Conservation (phyloP, 139 green algal genomes). For the Picochlorum sp. region DNA sequence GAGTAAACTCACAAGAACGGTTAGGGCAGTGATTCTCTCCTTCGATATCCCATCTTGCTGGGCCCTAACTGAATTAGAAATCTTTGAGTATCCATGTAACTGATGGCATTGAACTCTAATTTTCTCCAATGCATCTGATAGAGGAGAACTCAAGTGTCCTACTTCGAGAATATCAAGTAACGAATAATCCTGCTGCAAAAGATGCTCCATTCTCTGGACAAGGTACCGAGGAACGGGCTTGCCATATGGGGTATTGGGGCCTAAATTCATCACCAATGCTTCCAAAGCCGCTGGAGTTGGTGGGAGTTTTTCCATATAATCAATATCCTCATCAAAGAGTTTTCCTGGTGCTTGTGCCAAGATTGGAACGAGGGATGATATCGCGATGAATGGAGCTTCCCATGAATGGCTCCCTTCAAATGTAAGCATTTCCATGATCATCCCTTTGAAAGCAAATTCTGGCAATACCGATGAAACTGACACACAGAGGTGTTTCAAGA, state of each 20-base stretch:
- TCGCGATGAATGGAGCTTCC: slow-evolving; percentile 40
- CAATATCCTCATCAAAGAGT: slow-evolving; percentile 7
- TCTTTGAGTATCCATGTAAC: slow-evolving; percentile 28
- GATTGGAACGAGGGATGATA: slow-evolving; percentile 47
- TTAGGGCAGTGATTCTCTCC: slow-evolving; percentile 30
- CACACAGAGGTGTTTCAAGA: slow-evolving; percentile 42
- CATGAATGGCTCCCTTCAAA: slow-evolving; percentile 37
- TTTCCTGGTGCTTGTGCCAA: slow-evolving; percentile 18
- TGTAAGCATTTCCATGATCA: slow-evolving; percentile 65
- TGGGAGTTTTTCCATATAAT: not conserved
- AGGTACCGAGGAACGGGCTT: not conserved
- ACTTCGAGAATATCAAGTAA: slow-evolving; percentile 37
- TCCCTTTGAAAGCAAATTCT: slow-evolving; percentile 49
- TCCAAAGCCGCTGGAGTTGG: slow-evolving; percentile 1
- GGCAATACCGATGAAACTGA: slow-evolving; percentile 42
- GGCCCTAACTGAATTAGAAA: slow-evolving; percentile 10
- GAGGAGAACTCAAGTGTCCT: slow-evolving; percentile 11
- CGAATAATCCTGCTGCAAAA: not conserved
- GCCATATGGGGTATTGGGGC: slow-evolving; percentile 36
- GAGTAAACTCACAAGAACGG: slow-evolving; percentile 46
- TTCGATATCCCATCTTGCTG: slow-evolving; percentile 8
- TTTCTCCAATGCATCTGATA: slow-evolving; percentile 27
- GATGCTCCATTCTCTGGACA: not conserved
- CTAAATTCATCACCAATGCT: slow-evolving; percentile 4
- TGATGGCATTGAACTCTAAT: slow-evolving; percentile 41